These are phyloP conservation scores for Acacia acuminata DNA, from an alignment of 306 rosid species.

Conservation along the genomic window DNA sequence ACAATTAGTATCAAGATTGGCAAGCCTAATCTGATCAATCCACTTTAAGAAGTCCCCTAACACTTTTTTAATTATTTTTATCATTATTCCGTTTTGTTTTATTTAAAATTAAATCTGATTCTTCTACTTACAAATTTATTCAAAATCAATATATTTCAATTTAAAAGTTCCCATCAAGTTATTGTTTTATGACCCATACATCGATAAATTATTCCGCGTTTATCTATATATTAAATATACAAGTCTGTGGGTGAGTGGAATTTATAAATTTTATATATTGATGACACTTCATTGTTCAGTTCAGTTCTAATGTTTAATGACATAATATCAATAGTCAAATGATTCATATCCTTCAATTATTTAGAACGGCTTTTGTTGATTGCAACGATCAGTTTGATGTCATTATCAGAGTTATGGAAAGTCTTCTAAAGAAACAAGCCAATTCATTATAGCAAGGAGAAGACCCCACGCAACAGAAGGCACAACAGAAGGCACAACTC, in stretches of 20 bases:
- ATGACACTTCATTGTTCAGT: neutral
- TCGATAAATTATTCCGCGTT: neutral
- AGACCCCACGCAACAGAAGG: neutral
- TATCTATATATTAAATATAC: neutral
- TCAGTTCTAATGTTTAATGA: neutral
- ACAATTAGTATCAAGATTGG: too few species aligned
- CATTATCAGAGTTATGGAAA: neutral
- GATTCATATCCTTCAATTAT: neutral
- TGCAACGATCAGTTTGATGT: neutral
- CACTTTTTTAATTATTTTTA: too few species aligned
- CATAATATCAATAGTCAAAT: neutral
- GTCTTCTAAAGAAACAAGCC: neutral
- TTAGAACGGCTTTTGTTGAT: neutral
- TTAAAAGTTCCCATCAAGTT: too few species aligned
- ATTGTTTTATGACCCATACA: neutral
- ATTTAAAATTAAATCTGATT: too few species aligned
- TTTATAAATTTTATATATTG: neutral
- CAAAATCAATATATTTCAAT: too few species aligned
- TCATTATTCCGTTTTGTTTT: neutral
- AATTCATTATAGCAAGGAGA: neutral
- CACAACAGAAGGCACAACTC: constrained; percentile 21
- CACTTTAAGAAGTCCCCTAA: neutral
- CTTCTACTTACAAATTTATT: neutral
- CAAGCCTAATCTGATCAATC: neutral
- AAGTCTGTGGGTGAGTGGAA: neutral